Percentiles rank a stretch among this genome's conserved stretches.
phyloP scores from a whole-genome alignment of 768 basidiomycete genomes.

The Bullera alba region DNA sequence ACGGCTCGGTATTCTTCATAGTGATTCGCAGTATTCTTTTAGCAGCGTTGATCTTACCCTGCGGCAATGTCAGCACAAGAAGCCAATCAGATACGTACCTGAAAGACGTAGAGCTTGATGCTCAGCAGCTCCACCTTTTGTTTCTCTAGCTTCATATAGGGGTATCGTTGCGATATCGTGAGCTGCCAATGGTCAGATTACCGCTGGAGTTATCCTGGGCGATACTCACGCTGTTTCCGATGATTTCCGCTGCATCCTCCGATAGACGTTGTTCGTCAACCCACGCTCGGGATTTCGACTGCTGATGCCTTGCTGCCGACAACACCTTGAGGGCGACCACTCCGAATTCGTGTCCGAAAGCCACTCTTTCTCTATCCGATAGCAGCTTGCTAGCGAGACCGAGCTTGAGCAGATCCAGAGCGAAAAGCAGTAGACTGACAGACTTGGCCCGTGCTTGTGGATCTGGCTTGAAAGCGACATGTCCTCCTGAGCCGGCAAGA shows the following conservation, averaged over 20 bases:
- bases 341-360: constrained; percentile 25
- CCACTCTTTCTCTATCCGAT: constrained; percentile 24
- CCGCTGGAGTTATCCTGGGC: background rate
- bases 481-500: too few relatives aligned
- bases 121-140: constrained; percentile 7
- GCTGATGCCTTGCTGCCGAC: background rate
- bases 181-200: constrained; percentile 1
- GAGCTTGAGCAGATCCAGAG: constrained; percentile 21
- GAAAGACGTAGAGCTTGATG: background rate
- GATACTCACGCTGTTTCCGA: constrained; percentile 16
- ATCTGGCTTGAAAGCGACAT: constrained; percentile 12
- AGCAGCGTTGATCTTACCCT: background rate
- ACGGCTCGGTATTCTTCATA: too few relatives aligned
- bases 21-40: too few relatives aligned
- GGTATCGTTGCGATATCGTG: background rate
- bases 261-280: background rate
- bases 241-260: constrained; percentile 13
- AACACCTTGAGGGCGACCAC: constrained; percentile 23
- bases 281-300: background rate
- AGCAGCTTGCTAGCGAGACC: constrained; percentile 13
- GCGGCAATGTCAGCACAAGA: background rate
- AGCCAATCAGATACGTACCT: constrained; percentile 2
- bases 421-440: constrained; percentile 14
- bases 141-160: background rate
- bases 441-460: constrained; percentile 11